Percentiles rank a stretch among this genome's conserved stretches.
phyloP scores from a whole-genome alignment of 257 asterid species.

The Solanum ahanhuiri region DNA sequence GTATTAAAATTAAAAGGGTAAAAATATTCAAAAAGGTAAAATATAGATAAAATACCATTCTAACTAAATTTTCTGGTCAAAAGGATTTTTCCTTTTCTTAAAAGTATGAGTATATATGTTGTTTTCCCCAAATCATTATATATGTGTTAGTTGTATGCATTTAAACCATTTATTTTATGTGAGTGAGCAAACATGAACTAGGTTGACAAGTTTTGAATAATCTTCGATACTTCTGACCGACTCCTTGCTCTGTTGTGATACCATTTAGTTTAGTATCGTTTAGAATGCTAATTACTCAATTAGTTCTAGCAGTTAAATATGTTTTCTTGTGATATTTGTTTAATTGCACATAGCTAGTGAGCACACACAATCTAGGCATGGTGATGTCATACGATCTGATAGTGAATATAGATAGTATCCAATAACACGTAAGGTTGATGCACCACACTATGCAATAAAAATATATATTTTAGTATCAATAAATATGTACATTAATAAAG shows the following conservation, averaged over 20 bases:
- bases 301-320: not conserved
- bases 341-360: not conserved
- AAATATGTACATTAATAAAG: too few species aligned
- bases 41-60: too few species aligned
- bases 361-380: not conserved
- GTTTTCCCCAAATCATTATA: not conserved
- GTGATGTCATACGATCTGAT: not conserved
- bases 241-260: too few species aligned
- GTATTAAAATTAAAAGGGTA: too few species aligned
- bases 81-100: too few species aligned
- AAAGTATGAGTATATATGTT: not conserved
- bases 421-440: not conserved
- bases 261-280: not conserved
- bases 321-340: not conserved
- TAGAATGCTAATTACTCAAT: not conserved
- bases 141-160: not conserved
- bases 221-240: not conserved
- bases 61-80: too few species aligned
- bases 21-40: too few species aligned
- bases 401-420: not conserved
- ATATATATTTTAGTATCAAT: too few species aligned
- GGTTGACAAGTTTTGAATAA: not conserved
- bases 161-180: not conserved
- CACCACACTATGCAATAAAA: too few species aligned
- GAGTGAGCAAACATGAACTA: not conserved